phyloP scores from a whole-genome alignment of 345 rosid species.

The sweet orange (Citrus sinensis) region DNA sequence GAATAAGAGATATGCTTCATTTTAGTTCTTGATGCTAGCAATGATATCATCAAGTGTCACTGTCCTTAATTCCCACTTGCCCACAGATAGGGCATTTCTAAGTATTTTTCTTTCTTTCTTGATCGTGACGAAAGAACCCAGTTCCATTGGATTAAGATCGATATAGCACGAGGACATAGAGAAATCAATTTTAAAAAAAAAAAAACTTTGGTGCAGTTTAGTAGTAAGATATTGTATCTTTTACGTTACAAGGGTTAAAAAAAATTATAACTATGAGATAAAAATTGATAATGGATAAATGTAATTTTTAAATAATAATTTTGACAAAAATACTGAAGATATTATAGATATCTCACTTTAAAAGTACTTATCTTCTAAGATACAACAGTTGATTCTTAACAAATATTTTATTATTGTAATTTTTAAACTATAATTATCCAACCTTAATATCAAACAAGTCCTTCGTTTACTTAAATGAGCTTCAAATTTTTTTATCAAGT shows the following conservation, averaged over 20 bases:
- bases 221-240: accelerated
- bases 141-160: background rate
- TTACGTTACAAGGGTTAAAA: too few relatives aligned
- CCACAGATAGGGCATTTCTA: background rate
- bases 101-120: background rate
- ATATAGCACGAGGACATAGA: background rate
- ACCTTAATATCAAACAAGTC: accelerated
- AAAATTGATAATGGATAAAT: too few relatives aligned
- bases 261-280: too few relatives aligned
- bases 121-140: background rate
- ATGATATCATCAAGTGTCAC: background rate
- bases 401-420: accelerated
- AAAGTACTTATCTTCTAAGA: accelerated
- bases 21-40: background rate
- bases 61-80: background rate
- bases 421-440: too few relatives aligned
- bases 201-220: accelerated
- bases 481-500: too few relatives aligned
- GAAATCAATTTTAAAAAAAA: background rate
- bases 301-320: too few relatives aligned
- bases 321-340: too few relatives aligned
- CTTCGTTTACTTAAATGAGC: too few relatives aligned
- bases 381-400: accelerated
- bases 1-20: background rate
- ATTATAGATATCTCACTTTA: too few relatives aligned